Evolutionary conservation across 2,329 filamentous ascomycete genomes (phyloP), one percentile per base, ranked within the genome.

Genomic region (Lasiodiplodia sp.): DNA sequence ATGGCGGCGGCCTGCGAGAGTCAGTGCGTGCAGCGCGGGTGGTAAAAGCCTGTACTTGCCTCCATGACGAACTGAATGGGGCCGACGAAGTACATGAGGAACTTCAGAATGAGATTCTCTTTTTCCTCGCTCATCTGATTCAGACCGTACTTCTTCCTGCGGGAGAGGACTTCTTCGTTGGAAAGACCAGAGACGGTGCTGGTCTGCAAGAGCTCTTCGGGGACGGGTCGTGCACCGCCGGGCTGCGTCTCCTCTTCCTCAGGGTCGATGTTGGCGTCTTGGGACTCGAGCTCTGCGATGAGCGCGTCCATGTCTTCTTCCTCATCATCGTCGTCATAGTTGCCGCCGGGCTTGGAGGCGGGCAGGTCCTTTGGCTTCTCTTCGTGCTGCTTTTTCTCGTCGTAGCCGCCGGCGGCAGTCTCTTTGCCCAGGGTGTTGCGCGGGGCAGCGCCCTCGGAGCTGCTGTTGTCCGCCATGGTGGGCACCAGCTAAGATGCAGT

Each of bases 1-100:
- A 94, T 85, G 73, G 91, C 91, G 71, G 92, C 92, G 81, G 88
- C 86, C 88, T 90, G 69, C 69, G 38, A 73, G 23, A 11, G 44
- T 53, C 14, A 67, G 60, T 23, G 38, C 40, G 11, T 11, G 5
- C 11, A 4, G 21, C 4, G 34, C 28, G 23, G 11, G 11, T 5
- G 25, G 23, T 14, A 6, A 21, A 34, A 16, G 53, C 16, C 1
- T 12, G 37, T 11, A 52, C 58, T 25, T 40, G 91, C 91, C 89
- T 95, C 92, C 93, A 97, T 97, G 78, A 97, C 93, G 81, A 95
- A 95, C 80, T 96, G 93, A 73, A 97, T 95, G 28, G 94, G 94
- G 73, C 94, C 94, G 68, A 96, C 85, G 80, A 96, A 96, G 84
- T 92, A 96, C 75, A 87, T 86, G 25, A 89, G 76, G 81, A 97